Conservation (phyloP, 345 rosid species). For the Luvunga scandens region DNA sequence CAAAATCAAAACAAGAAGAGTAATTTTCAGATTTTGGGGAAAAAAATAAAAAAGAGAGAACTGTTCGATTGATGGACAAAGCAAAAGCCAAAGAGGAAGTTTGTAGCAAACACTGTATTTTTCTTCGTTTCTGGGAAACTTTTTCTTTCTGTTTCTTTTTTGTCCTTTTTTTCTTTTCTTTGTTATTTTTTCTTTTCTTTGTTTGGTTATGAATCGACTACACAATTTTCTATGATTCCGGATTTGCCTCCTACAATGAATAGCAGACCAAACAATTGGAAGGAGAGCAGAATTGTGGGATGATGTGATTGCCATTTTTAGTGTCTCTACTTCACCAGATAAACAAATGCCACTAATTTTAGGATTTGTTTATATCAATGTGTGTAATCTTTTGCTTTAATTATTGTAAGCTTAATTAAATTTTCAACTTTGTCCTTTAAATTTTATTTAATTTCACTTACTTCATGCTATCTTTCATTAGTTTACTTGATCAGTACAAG, state of each 20-base stretch:
- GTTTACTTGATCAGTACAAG: neutral
- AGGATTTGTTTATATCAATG: neutral
- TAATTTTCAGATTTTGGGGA: neutral
- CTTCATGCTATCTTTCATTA: neutral
- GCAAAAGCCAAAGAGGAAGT: conserved; percentile 21
- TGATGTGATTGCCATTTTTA: conserved; percentile 38
- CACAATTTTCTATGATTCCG: conserved; percentile 42
- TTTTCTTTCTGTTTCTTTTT: conserved; percentile 7
- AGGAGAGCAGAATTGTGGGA: conserved; percentile 28
- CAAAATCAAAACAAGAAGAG: conserved; percentile 2
- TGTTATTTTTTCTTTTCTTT: conserved; percentile 18
- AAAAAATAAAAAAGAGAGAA: conserved; percentile 9
- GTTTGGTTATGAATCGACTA: conserved; percentile 28
- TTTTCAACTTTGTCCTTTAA: neutral
- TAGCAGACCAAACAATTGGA: conserved; percentile 70
- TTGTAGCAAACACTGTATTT: conserved; percentile 17
- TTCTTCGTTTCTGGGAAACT: conserved; percentile 24
- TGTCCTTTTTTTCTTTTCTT: conserved; percentile 7
- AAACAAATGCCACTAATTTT: conserved; percentile 5
- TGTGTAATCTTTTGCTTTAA: neutral
- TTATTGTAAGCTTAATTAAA: neutral
- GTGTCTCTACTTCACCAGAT: conserved; percentile 5
- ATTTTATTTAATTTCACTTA: neutral
- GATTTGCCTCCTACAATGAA: conserved; percentile 54
- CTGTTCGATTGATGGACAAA: conserved; percentile 17